Evolutionary conservation across 192 early-diverging fungal genomes (phyloP), one percentile per base, ranked within the genome.

Genomic region (Coemansia sp.): DNA sequence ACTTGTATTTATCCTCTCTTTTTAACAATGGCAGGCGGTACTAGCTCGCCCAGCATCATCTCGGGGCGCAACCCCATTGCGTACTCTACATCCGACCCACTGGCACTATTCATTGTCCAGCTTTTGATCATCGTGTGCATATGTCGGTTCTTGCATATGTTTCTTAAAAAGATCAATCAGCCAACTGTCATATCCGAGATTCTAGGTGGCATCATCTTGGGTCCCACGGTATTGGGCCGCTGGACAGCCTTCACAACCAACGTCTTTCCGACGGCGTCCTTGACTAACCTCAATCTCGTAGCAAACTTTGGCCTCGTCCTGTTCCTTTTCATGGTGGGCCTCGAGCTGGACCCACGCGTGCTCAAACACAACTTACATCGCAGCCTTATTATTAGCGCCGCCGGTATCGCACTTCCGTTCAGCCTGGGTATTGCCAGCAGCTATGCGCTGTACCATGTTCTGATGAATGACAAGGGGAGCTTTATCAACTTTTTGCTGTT

Each of bases 171-270:
- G 32, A 63, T 95, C 9, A 69, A 83, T 51, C 95, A 98, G 74
- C 96, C 96, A 0, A 75, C 85, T 3, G 96, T 96, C 38, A 97
- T 98, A 55, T 90, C 95, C 36, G 96, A 98, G 73, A 90, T 98
- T 48, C 71, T 97, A 31, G 94, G 90, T 25, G 95, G 95, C 10
- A 94, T 97, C 59, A 71, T 96, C 5, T 86, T 97, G 6, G 97
- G 97, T 0, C 94, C 94, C 2, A 91, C 94, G 1, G 93, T 87
- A 1, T 84, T 97, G 32, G 92, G 93, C 4, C 87, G 87, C 29
- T 92, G 90, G 55, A 86, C 87, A 21, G 84, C 76, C 3, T 97
- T 92, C 73, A 74, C 69, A 57, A 65, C 70, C 27, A 87, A 84
- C 32, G 86, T 98, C 7, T 98, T 98, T 73, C 92, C 92, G 25